Conservation (phyloP, 2,329 filamentous ascomycete genomes). For the Apiospora marii region DNA sequence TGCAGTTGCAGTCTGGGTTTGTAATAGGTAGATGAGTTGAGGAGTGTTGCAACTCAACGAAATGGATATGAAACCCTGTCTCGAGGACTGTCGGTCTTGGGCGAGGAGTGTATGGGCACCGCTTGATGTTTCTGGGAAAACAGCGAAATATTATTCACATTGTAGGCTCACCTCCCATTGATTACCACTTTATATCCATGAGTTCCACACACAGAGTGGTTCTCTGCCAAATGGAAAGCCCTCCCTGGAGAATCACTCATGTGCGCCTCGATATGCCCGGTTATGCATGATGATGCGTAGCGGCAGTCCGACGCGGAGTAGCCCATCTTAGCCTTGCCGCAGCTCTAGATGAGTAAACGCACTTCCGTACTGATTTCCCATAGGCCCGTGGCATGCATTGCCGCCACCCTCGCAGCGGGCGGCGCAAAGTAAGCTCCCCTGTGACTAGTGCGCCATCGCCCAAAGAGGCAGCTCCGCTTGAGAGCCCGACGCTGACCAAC, state of each 20-base stretch:
- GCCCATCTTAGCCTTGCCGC: too few relatives aligned
- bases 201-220: not conserved
- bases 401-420: too few relatives aligned
- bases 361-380: not conserved
- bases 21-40: too few relatives aligned
- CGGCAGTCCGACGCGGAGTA: too few relatives aligned
- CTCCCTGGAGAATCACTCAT: not conserved
- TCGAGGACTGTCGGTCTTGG: too few relatives aligned
- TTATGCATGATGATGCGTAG: too few relatives aligned
- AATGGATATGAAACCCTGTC: not conserved
- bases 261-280: too few relatives aligned
- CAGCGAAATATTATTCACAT: not conserved
- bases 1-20: too few relatives aligned
- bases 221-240: not conserved
- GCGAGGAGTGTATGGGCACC: not conserved
- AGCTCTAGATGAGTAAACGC: not conserved
- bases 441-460: not conserved
- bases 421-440: not conserved
- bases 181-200: not conserved
- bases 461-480: not conserved
- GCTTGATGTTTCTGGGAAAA: not conserved
- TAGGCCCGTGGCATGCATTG: not conserved
- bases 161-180: not conserved
- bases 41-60: too few relatives aligned
- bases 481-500: not conserved